A percentile compares a stretch with the other conserved stretches of the same genome.
These are phyloP conservation scores for Ustilago trichophora DNA, from an alignment of 1,284 basidiomycete genomes.

Conservation along the genomic window DNA sequence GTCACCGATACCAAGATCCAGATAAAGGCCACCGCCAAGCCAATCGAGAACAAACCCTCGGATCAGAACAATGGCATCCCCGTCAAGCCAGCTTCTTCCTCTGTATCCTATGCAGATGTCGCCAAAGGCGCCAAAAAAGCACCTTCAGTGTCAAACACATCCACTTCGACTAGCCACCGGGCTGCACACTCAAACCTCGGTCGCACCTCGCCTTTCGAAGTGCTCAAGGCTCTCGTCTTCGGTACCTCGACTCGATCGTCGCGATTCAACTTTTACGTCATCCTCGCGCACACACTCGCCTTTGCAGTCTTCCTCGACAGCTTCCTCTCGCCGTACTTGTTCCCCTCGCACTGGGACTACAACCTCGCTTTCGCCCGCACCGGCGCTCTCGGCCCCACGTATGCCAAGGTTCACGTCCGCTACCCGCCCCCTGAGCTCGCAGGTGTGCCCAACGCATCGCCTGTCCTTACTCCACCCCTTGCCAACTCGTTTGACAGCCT, in stretches of 20 bases:
- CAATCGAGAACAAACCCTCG: slow-evolving; percentile 27
- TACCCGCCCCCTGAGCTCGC: slow-evolving; percentile 57
- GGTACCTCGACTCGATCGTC: slow-evolving; percentile 54
- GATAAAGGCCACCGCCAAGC: slow-evolving; percentile 24
- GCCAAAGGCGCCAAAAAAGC: slow-evolving; percentile 28
- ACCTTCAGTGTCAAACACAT: neutral
- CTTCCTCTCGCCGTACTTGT: slow-evolving; percentile 61
- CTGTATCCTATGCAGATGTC: slow-evolving; percentile 33
- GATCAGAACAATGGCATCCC: slow-evolving; percentile 11
- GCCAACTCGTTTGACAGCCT: slow-evolving; percentile 43
- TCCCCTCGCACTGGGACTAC: slow-evolving; percentile 63
- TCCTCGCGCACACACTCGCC: slow-evolving; percentile 53
- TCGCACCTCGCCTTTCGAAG: slow-evolving; percentile 18
- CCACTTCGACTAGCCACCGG: neutral
- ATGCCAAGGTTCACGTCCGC: slow-evolving; percentile 60
- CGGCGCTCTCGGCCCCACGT: slow-evolving; percentile 55
- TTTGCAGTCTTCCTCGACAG: slow-evolving; percentile 60
- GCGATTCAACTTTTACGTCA: slow-evolving; percentile 46
- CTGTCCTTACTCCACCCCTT: slow-evolving; percentile 11
- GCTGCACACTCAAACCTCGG: slow-evolving; percentile 11
- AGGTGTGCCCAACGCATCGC: slow-evolving; percentile 20
- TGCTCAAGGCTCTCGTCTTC: slow-evolving; percentile 39
- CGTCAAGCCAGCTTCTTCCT: slow-evolving; percentile 6
- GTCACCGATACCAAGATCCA: slow-evolving; percentile 36
- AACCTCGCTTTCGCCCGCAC: slow-evolving; percentile 61